Percentiles rank a stretch among this genome's conserved stretches.
Evolutionary conservation across 1,284 basidiomycete genomes (phyloP).

Genomic region (Naganishia sp.): DNA sequence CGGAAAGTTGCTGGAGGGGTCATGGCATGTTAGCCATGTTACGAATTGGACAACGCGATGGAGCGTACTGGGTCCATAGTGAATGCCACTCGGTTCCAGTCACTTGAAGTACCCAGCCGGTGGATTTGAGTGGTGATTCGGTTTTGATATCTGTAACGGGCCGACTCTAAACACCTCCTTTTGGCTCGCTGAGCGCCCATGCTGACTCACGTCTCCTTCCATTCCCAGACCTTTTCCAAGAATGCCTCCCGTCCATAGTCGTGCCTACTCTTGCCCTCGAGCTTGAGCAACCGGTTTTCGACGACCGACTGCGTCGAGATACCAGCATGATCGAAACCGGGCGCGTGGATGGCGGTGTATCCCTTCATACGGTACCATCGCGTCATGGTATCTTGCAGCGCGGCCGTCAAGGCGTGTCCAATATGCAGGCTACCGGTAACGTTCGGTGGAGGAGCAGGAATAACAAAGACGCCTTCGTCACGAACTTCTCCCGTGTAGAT

Average conservation of each 20-base stretch:
- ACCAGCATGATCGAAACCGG: slow-evolving; percentile 97
- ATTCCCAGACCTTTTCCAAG: slow-evolving; percentile 87
- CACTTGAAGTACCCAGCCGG: slow-evolving; percentile 88
- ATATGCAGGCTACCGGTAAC: slow-evolving; percentile 97
- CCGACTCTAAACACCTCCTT: not conserved
- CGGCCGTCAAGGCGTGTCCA: slow-evolving; percentile 90
- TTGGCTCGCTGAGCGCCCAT: slow-evolving; percentile 43
- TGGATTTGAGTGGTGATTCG: slow-evolving; percentile 89
- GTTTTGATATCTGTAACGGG: slow-evolving; percentile 65
- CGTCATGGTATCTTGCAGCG: slow-evolving; percentile 86
- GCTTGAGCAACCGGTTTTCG: slow-evolving; percentile 86
- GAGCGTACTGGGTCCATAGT: slow-evolving; percentile 83
- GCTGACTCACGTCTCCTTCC: slow-evolving; percentile 78
- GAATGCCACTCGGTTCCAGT: slow-evolving; percentile 92
- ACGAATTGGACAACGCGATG: not conserved
- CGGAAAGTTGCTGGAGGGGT: slow-evolving; percentile 64
- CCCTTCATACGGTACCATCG: slow-evolving; percentile 97
- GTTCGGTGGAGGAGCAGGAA: slow-evolving; percentile 95
- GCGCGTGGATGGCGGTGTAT: slow-evolving; percentile 84
- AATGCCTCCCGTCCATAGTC: slow-evolving; percentile 93
- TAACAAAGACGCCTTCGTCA: slow-evolving; percentile 74
- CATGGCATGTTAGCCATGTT: slow-evolving; percentile 20
- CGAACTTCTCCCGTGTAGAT: slow-evolving; percentile 51
- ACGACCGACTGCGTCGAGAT: slow-evolving; percentile 99
- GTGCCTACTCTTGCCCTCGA: slow-evolving; percentile 79